Percentiles rank a stretch among this genome's conserved stretches.
Conservation (phyloP, 2,329 filamentous ascomycete species). For the Penicillium italicum region DNA sequence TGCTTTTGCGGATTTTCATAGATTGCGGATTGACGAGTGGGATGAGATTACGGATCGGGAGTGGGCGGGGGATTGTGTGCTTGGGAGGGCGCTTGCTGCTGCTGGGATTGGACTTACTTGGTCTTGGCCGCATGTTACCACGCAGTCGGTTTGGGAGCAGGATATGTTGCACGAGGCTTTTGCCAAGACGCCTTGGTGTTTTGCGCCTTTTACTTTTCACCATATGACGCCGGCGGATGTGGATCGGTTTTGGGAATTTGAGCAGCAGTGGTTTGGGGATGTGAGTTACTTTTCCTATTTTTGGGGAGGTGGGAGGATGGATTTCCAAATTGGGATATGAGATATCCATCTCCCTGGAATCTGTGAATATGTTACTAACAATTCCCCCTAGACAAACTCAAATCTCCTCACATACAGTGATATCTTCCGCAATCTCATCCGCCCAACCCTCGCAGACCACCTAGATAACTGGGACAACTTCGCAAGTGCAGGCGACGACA, state of each 20-base stretch:
- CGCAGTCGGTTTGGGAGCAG: constrained; percentile 24
- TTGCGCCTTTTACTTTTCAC: constrained; percentile 28
- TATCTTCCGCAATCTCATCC: constrained; percentile 21
- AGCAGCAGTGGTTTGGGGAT: constrained; percentile 25
- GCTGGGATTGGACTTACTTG: constrained; percentile 39
- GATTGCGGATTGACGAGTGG: constrained; percentile 38
- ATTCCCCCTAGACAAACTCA: constrained; percentile 12
- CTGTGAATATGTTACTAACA: neutral
- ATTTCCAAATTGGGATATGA: too few species aligned
- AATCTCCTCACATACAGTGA: constrained; percentile 21
- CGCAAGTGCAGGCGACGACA: constrained; percentile 5
- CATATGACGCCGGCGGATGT: constrained; percentile 29
- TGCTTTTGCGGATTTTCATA: constrained; percentile 41
- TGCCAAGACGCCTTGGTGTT: constrained; percentile 24
- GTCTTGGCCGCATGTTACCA: constrained; percentile 26
- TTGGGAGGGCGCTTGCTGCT: constrained; percentile 43
- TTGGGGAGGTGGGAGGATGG: too few species aligned
- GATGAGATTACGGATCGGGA: constrained; percentile 41
- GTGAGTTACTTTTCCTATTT: constrained; percentile 11
- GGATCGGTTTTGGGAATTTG: constrained; percentile 25
- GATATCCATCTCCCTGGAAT: neutral
- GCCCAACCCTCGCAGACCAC: constrained; percentile 13
- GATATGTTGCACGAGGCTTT: constrained; percentile 22
- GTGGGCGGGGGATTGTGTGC: constrained; percentile 48
- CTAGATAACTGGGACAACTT: constrained; percentile 21